Evolutionary conservation across 345 rosid species (phyloP), one percentile per base, ranked within the genome.

Genomic region (Syzygium aqueum): DNA sequence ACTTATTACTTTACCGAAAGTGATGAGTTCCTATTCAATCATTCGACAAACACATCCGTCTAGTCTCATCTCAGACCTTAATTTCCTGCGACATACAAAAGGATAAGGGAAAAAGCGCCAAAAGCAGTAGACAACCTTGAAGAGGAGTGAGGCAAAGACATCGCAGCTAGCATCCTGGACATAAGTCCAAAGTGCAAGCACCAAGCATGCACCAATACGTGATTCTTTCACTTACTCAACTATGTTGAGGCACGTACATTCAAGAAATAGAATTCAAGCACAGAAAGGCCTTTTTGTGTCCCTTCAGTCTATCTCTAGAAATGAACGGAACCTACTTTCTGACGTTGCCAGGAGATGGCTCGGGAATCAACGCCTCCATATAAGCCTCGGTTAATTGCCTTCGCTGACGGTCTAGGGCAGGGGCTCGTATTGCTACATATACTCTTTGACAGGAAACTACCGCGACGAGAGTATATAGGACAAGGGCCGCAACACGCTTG

Each of bases 321-420:
- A 67, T 5, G 46, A 67, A 17, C 2, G 25, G 53, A 86, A 87
- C 91, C 85, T 92, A 94, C 99, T 91, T 96, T 90, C 92, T 92
- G 85, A 97, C 84, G 92, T 97, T 97, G 83, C 51, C 56, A 59
- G 97, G 96, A 88, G 99, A 93, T 46, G 98, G 98, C 87, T 97
- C 99, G 10, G 99, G 98, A 90, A 97, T 92, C 93, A 97, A 92
- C 54, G 99, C 93, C 91, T 97, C 99, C 98, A 97, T 96, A 90
- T 92, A 97, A 91, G 97, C 97, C 91, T 97, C 98, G 0, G 97
- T 91, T 88, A 96, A 89, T 88, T 95, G 96, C 88, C 88, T 95
- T 91, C 90, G 93, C 89, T 94, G 95, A 49, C 94, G 94, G 86
- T 92, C 92, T 56, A 92, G 87, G 85, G 86, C 88, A 3, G 98